A percentile compares a stretch with the other conserved stretches of the same genome.
phyloP scores from a whole-genome alignment of 352 stramenopile genomes.

The Pythium inflatum region DNA sequence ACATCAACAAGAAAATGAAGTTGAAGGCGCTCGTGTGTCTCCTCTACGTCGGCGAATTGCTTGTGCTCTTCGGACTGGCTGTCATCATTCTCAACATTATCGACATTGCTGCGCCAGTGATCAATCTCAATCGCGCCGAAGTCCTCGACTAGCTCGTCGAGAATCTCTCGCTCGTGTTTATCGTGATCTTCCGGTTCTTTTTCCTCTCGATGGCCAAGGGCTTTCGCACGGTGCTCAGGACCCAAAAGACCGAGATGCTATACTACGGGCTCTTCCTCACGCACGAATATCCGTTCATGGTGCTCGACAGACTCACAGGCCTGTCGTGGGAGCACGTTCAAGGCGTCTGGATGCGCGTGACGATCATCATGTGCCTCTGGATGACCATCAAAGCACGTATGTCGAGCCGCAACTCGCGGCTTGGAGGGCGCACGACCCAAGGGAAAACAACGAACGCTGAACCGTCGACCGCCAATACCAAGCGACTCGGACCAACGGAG shows the following conservation, averaged over 20 bases:
- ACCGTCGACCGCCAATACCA: too few relatives aligned
- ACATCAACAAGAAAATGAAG: not conserved
- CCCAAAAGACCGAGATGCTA: constrained; percentile 5
- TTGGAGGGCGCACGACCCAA: not conserved
- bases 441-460: too few relatives aligned
- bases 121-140: constrained; percentile 14
- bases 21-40: not conserved
- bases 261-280: constrained; percentile 14
- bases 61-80: not conserved
- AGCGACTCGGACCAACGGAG: too few relatives aligned
- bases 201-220: constrained; percentile 36
- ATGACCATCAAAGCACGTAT: constrained; percentile 5
- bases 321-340: constrained; percentile 8
- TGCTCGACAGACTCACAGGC: not conserved
- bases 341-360: constrained; percentile 14
- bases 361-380: constrained; percentile 16
- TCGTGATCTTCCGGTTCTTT: constrained; percentile 46
- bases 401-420: constrained; percentile 4
- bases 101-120: constrained; percentile 22
- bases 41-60: not conserved
- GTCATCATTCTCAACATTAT: constrained; percentile 11
- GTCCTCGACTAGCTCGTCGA: constrained; percentile 15
- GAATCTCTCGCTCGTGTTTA: constrained; percentile 32
- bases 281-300: constrained; percentile 12
- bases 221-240: constrained; percentile 1